Conservation (phyloP, 192 early-diverging fungal species). For the Entomortierella lignicola region DNA sequence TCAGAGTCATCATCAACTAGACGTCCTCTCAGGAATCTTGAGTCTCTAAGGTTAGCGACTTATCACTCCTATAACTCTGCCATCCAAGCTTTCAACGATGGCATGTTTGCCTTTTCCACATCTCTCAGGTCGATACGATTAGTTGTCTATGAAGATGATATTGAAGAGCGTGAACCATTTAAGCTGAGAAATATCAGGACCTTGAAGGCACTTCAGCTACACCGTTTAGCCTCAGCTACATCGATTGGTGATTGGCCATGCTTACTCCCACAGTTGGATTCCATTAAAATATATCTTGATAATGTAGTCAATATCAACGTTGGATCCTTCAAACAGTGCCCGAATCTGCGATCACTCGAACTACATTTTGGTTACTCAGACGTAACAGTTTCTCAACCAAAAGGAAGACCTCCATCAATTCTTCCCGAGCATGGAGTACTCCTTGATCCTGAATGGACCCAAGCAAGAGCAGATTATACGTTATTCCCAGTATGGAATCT, state of each 20-base stretch:
- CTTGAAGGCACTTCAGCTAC: background rate
- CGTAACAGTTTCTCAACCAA: background rate
- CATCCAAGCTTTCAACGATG: constrained; percentile 15
- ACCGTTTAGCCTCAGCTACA: background rate
- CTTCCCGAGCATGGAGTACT: background rate
- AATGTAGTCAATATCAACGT: background rate
- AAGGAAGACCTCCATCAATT: background rate
- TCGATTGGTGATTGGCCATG: background rate
- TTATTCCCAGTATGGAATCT: constrained; percentile 8
- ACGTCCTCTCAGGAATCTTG: background rate
- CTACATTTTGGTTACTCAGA: constrained; percentile 4
- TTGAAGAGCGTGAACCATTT: background rate
- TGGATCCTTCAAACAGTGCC: constrained; percentile 12
- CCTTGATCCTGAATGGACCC: background rate
- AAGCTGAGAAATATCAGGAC: background rate
- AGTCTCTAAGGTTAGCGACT: background rate
- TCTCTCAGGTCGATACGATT: background rate
- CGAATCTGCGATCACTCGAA: constrained; percentile 1
- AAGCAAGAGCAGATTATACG: background rate
- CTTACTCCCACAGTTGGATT: background rate
- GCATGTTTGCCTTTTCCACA: constrained; percentile 3
- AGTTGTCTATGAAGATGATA: background rate
- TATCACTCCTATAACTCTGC: background rate
- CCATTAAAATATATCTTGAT: background rate
- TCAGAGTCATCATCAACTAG: background rate